phyloP scores from a whole-genome alignment of 495 filamentous ascomycete genomes.

The Penicillium mononematosum region DNA sequence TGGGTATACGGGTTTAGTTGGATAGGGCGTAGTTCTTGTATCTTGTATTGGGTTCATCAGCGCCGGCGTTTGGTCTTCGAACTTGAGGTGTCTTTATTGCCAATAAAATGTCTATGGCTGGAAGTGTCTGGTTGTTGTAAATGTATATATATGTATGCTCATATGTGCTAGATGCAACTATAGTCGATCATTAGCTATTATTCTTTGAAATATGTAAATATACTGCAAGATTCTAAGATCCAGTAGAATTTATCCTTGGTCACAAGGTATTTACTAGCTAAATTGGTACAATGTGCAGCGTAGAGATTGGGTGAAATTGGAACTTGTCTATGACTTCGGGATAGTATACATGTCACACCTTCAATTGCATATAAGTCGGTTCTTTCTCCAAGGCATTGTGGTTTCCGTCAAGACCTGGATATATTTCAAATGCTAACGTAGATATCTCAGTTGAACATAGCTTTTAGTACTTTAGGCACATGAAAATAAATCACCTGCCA shows the following conservation, averaged over 20 bases:
- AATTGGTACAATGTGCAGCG: neutral
- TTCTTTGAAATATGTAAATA: neutral
- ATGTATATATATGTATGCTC: neutral
- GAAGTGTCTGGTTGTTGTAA: neutral
- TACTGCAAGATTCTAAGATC: neutral
- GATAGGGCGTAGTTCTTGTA: slow-evolving; percentile 20
- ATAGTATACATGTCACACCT: neutral
- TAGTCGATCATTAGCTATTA: neutral
- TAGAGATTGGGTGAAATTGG: neutral
- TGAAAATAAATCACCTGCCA: neutral
- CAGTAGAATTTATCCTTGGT: neutral
- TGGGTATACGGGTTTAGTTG: slow-evolving; percentile 2
- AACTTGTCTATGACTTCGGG: neutral
- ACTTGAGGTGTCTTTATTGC: slow-evolving; percentile 5
- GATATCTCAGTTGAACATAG: neutral
- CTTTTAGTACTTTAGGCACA: neutral
- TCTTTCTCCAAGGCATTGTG: neutral
- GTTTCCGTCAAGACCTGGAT: neutral
- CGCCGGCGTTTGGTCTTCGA: slow-evolving; percentile 36
- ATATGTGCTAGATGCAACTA: neutral
- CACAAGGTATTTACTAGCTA: neutral
- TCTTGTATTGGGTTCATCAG: slow-evolving; percentile 29
- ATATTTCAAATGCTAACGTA: neutral
- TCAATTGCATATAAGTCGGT: neutral
- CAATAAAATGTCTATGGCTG: neutral